A percentile compares a stretch with the other conserved stretches of the same genome.
Evolutionary conservation across 345 rosid genomes (phyloP).

Genomic region (Eucalyptus sp.): DNA sequence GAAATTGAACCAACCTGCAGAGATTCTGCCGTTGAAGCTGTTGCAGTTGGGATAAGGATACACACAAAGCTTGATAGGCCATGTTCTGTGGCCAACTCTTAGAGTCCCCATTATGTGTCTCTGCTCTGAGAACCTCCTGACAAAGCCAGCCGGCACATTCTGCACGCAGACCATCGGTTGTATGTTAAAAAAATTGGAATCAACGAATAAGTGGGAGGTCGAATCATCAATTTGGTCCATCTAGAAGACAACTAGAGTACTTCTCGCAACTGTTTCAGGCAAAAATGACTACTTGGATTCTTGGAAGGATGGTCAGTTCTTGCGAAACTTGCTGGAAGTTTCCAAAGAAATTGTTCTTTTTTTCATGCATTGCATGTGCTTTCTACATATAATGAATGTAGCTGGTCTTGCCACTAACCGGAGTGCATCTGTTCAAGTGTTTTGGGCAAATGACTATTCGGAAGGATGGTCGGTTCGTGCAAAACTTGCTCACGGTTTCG

Average conservation of each 20-base stretch:
- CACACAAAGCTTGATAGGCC: background rate
- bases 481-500: background rate
- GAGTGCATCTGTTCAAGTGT: background rate
- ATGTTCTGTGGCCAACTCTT: background rate
- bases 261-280: background rate
- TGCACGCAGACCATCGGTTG: background rate
- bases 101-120: background rate
- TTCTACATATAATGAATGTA: background rate
- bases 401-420: background rate
- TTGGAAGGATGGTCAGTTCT: background rate
- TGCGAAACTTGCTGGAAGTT: background rate
- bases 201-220: background rate
- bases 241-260: background rate
- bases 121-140: background rate
- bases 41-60: background rate
- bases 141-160: background rate
- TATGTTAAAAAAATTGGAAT: background rate
- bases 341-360: background rate
- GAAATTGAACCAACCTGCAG: conserved; percentile 5
- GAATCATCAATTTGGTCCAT: background rate
- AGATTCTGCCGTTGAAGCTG: background rate
- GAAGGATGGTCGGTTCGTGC: background rate
- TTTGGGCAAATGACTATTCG: background rate
- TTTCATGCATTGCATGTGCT: background rate
- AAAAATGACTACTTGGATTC: background rate